Base-by-base conservation (phyloP, 495 filamentous ascomycete genomes). In the Xylaria intraflava region DNA sequence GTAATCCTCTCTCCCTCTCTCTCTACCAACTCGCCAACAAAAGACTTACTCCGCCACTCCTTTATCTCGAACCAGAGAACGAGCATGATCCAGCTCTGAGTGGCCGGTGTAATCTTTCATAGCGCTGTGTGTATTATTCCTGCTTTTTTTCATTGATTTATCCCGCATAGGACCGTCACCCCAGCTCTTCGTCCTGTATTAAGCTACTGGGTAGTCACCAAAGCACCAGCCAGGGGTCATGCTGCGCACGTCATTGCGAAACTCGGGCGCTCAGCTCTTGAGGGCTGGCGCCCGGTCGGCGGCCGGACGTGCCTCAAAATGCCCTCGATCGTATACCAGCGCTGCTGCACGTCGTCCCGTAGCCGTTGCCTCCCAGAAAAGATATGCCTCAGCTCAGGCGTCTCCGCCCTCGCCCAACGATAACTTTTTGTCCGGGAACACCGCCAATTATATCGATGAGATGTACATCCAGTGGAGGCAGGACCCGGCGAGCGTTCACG, bases 381-480 rank as follows among this genome's bases (percentile, higher is more conserved):
- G 77, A 53, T 69, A 72, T 70, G 73, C 75, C 57, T 72, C 77
- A 53, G 67, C 69, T 35, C 54, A 57, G 49, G 65, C 53, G 46
- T 65, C 59, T 63, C 57, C 60, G 61, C 77, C 29, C 68, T 78
- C 82, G 65, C 81, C 94, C 48, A 92, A 85, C 64, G 93, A 98
- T 75, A 93, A 84, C 71, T 98, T 96, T 79, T 80, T 97, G 46
- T 84, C 87, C 54, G 93, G 93, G 38, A 96, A 86, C 76, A 87
- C 91, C 52, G 93, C 93, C 69, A 96, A 96, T 75, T 98, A 98
- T 72, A 86, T 98, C 69, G 93, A 98, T 71, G 93, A 95, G 80
- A 98, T 98, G 93, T 98, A 98, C 72, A 71, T 98, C 72, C 82
- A 88, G 61, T 98, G 93, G 93, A 95, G 92, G 75, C 78, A 86